Evolutionary conservation across 148 eudicot species (phyloP).

Genomic region (Spergularia marina): DNA sequence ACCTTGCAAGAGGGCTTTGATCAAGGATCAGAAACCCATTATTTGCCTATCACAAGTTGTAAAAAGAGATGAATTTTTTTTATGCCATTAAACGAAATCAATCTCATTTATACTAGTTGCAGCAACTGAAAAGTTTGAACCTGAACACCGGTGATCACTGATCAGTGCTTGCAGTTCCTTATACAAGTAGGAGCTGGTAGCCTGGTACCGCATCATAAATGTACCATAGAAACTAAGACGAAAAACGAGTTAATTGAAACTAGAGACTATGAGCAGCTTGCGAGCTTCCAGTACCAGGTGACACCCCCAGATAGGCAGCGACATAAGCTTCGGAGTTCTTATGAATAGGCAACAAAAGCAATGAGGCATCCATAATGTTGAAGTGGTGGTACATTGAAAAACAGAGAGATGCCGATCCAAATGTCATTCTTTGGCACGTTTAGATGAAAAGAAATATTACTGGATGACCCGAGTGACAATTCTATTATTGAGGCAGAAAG

Average conservation of each 20-base stretch:
- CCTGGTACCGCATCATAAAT: background rate
- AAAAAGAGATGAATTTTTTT: too few relatives aligned
- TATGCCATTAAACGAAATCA: too few relatives aligned
- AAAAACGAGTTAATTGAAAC: background rate
- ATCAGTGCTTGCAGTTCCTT: too few relatives aligned
- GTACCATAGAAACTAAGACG: background rate
- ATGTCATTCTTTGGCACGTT: background rate
- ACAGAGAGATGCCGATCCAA: background rate
- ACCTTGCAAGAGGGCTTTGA: too few relatives aligned
- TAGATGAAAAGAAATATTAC: slow-evolving; percentile 23
- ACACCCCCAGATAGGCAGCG: background rate
- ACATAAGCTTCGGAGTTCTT: background rate
- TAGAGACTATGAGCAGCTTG: background rate
- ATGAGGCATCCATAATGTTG: background rate
- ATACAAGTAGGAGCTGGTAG: background rate
- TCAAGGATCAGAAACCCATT: too few relatives aligned
- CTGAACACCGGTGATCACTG: too few relatives aligned
- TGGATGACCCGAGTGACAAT: slow-evolving; percentile 57
- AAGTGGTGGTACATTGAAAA: background rate
- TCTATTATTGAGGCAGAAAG: slow-evolving; percentile 51
- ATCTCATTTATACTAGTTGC: too few relatives aligned
- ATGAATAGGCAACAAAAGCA: background rate
- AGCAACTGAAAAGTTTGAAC: too few relatives aligned
- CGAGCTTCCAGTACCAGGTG: background rate
- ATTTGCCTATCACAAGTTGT: too few relatives aligned